Evolutionary conservation across 441 rosid genomes (phyloP).

Genomic region (Pelargonium myrrhifolium): DNA sequence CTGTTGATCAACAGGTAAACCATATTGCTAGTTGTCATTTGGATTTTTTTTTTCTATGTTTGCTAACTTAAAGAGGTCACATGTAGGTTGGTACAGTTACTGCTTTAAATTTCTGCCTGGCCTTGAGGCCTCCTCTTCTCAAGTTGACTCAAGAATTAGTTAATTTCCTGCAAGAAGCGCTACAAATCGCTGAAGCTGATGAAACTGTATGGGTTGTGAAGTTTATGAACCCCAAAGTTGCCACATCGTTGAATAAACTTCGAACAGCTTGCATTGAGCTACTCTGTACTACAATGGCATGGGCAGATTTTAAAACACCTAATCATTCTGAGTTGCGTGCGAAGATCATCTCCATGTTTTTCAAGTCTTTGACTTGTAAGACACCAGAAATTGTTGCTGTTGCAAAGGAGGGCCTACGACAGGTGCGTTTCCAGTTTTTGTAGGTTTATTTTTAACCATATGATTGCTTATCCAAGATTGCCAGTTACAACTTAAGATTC

Average conservation of each 20-base stretch:
- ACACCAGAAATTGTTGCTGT: constrained; percentile 95
- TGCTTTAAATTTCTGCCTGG: constrained; percentile 91
- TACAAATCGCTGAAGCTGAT: constrained; percentile 98
- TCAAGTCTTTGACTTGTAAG: constrained; percentile 88
- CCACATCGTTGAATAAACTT: constrained; percentile 74
- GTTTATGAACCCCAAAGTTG: constrained; percentile 79
- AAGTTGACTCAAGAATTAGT: constrained; percentile 91
- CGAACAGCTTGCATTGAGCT: constrained; percentile 96
- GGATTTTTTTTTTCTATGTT: constrained; percentile 7
- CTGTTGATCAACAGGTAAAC: constrained; percentile 95
- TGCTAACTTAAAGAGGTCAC: constrained; percentile 26
- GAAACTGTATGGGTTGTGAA: constrained; percentile 87
- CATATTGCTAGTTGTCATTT: constrained; percentile 20
- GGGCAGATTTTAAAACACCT: constrained; percentile 90
- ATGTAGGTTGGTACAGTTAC: constrained; percentile 91
- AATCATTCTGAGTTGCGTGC: constrained; percentile 82
- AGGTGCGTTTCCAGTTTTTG: constrained; percentile 46
- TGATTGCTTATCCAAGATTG: background rate
- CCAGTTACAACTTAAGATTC: background rate
- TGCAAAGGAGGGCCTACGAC: constrained; percentile 96
- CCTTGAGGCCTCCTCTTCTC: constrained; percentile 96
- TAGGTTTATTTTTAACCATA: background rate
- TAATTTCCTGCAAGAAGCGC: constrained; percentile 91
- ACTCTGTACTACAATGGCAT: constrained; percentile 94
- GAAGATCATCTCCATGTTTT: constrained; percentile 97